Evolutionary conservation across 2,329 filamentous ascomycete genomes (phyloP).

Genomic region (Hypoxylon rubiginosum): DNA sequence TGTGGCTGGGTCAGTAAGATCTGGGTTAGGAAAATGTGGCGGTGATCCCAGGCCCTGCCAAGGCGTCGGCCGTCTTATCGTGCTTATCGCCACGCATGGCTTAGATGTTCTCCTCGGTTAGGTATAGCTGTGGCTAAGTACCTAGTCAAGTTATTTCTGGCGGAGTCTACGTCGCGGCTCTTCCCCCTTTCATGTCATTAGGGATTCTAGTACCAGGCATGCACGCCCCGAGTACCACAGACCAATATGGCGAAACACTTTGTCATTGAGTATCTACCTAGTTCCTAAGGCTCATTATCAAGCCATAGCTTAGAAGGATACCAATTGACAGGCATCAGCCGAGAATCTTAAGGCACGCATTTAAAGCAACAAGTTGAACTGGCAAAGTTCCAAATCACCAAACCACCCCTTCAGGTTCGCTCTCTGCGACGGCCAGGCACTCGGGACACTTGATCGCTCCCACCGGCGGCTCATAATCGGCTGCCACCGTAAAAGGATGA

Average conservation of each 20-base stretch:
- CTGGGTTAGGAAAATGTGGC: background rate
- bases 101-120: background rate
- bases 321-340: too few species aligned
- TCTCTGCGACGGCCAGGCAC: conserved; percentile 54
- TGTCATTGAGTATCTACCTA: background rate
- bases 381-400: background rate
- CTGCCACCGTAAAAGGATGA: conserved; percentile 71
- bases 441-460: conserved; percentile 70
- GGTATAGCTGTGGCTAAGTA: too few species aligned
- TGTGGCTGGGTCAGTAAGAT: background rate
- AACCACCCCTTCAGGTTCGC: background rate
- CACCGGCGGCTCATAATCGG: conserved; percentile 72
- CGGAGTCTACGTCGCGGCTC: too few species aligned
- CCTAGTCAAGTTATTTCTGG: too few species aligned
- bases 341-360: conserved; percentile 51
- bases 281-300: conserved; percentile 55
- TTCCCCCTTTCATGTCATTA: too few species aligned
- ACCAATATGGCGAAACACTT: background rate
- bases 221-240: too few species aligned
- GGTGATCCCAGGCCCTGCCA: background rate
- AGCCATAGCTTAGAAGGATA: conserved; percentile 63
- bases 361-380: background rate
- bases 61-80: background rate
- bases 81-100: background rate
- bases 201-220: too few species aligned